Evolutionary conservation across 2,329 filamentous ascomycete genomes (phyloP).

Genomic region (Furcasterigmium sp.): DNA sequence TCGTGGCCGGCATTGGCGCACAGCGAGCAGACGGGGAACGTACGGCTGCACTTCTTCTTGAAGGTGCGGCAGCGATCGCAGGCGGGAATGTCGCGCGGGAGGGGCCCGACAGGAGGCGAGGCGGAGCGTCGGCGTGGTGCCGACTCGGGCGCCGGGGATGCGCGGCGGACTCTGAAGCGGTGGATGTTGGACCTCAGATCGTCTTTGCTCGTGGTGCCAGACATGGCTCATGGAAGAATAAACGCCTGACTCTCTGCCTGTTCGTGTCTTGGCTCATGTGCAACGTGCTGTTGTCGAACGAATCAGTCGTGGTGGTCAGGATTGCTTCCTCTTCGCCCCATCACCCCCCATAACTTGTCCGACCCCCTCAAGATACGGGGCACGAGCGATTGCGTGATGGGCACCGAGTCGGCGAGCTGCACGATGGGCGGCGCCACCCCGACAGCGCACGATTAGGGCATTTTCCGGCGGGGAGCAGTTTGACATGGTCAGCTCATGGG

Average conservation of each 20-base stretch:
- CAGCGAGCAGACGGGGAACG: conserved; percentile 31
- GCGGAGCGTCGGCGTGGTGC: background rate
- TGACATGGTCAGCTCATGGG: too few relatives aligned
- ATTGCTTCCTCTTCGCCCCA: too few relatives aligned
- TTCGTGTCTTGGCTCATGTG: too few relatives aligned
- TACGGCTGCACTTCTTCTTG: conserved; percentile 40
- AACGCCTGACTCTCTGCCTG: too few relatives aligned
- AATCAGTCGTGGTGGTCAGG: too few relatives aligned
- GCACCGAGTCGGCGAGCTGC: background rate
- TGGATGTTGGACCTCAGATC: conserved; percentile 17
- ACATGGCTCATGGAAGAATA: conserved; percentile 10
- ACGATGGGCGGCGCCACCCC: too few relatives aligned
- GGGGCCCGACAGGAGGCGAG: conserved; percentile 5
- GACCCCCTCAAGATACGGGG: too few relatives aligned
- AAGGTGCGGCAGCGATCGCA: conserved; percentile 31
- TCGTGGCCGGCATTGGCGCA: conserved; percentile 31
- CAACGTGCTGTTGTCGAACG: too few relatives aligned
- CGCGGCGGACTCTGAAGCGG: conserved; percentile 19
- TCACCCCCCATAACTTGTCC: too few relatives aligned
- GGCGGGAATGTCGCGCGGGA: conserved; percentile 17
- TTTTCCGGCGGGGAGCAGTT: too few relatives aligned
- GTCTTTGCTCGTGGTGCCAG: conserved; percentile 7
- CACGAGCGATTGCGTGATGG: background rate
- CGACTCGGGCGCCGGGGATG: conserved; percentile 6
- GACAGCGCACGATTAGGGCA: too few relatives aligned